Conservation (phyloP, 805 yeast genomes). For the Wickerhamiella domercqiae region DNA sequence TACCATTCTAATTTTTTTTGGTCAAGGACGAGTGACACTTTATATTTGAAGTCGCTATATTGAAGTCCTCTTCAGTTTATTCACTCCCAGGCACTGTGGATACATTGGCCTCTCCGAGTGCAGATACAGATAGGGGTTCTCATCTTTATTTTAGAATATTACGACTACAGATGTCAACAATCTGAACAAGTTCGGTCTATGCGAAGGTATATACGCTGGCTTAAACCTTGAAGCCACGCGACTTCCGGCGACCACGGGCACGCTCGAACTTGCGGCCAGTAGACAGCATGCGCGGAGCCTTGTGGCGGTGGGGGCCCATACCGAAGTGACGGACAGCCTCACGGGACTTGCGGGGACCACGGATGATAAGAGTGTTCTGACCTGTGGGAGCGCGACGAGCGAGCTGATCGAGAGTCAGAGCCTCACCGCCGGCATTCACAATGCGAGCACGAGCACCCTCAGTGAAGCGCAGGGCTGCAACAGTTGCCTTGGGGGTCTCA, state of each 20-base stretch:
- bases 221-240: slow-evolving; percentile 99
- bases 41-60: too few species aligned
- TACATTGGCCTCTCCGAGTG: too few species aligned
- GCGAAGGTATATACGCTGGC: too few species aligned
- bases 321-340: slow-evolving; percentile 99
- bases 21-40: too few species aligned
- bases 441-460: slow-evolving; percentile 98
- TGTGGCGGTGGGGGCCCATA: slow-evolving; percentile 98
- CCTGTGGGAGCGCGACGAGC: slow-evolving; percentile 99
- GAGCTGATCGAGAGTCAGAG: slow-evolving; percentile 96
- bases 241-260: slow-evolving; percentile 99
- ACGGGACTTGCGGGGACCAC: slow-evolving; percentile 99
- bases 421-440: slow-evolving; percentile 98
- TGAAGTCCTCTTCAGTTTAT: too few species aligned
- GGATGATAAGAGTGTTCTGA: slow-evolving; percentile 90
- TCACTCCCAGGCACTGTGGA: too few species aligned
- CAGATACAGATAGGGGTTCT: too few species aligned
- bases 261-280: slow-evolving; percentile 99
- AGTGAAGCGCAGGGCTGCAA: slow-evolving; percentile 99
- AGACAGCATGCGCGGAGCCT: slow-evolving; percentile 96
- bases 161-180: too few species aligned
- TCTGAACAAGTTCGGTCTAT: too few species aligned
- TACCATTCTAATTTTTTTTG: too few species aligned
- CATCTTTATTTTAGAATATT: too few species aligned
- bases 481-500: slow-evolving; percentile 77